Conservation (phyloP, 495 filamentous ascomycete genomes). For the Aspergillus baeticus region DNA sequence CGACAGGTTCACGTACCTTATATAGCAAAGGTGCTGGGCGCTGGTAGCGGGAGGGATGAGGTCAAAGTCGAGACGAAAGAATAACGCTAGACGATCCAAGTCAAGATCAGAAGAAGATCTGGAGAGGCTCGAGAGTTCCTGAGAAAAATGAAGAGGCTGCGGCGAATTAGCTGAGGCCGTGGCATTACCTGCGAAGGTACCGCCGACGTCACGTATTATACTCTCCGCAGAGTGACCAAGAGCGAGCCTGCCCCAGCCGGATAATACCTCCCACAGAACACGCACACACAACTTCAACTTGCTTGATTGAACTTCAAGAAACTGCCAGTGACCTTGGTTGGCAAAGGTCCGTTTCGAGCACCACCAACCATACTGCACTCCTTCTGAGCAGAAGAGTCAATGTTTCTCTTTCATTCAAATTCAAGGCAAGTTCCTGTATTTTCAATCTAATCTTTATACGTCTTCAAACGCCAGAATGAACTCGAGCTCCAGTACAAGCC, state of each 20-base stretch:
- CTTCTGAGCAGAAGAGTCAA: not conserved
- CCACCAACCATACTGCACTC: not conserved
- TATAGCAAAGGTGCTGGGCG: constrained; percentile 8
- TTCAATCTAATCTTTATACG: not conserved
- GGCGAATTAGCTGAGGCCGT: constrained; percentile 24
- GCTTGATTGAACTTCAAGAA: too few relatives aligned
- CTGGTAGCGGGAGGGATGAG: constrained; percentile 16
- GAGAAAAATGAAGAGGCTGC: constrained; percentile 27
- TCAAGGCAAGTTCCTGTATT: too few relatives aligned
- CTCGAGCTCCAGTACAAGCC: not conserved
- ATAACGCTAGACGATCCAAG: constrained; percentile 29
- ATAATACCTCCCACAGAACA: too few relatives aligned
- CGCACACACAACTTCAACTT: constrained; percentile 2
- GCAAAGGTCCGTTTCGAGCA: not conserved
- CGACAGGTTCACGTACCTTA: constrained; percentile 6
- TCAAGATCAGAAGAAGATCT: constrained; percentile 30
- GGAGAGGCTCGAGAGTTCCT: constrained; percentile 20
- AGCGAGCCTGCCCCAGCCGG: too few relatives aligned
- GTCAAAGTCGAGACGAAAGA: constrained; percentile 13
- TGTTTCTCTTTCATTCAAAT: not conserved
- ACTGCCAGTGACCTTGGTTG: constrained; percentile 2
- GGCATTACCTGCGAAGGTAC: constrained; percentile 14
- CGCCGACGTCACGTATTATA: constrained; percentile 2
- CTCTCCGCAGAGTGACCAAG: not conserved
- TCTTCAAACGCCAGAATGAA: not conserved